These are phyloP conservation scores for Zygotorulaspora mrakii DNA, from an alignment of 1,139 yeast genomes.

Conservation along the genomic window DNA sequence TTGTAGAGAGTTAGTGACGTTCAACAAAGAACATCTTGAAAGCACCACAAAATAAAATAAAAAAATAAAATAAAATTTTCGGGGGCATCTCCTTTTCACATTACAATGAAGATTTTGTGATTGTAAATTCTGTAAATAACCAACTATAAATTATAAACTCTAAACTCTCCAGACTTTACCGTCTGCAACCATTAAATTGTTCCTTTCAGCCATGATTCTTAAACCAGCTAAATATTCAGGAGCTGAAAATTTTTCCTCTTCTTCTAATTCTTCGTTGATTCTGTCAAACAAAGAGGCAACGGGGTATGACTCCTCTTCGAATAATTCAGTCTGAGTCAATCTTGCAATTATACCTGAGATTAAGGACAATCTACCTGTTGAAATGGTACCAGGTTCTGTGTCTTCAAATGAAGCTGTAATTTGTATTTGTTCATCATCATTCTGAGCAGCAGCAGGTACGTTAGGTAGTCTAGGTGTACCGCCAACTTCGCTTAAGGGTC, in stretches of 20 bases:
- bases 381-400: slow-evolving; percentile 40
- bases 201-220: slow-evolving; percentile 49
- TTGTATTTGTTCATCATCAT: slow-evolving; percentile 30
- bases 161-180: slow-evolving; percentile 57
- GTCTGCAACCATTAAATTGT: slow-evolving; percentile 58
- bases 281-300: slow-evolving; percentile 43
- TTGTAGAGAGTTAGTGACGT: no score
- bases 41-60: no score
- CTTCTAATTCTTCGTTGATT: slow-evolving; percentile 52
- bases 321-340: slow-evolving; percentile 46
- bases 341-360: slow-evolving; percentile 48
- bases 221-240: slow-evolving; percentile 56
- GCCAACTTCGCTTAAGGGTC: slow-evolving; percentile 28
- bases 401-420: slow-evolving; percentile 29
- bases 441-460: slow-evolving; percentile 34
- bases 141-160: neutral
- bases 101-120: no score
- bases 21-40: no score
- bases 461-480: slow-evolving; percentile 25
- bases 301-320: slow-evolving; percentile 49
- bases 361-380: slow-evolving; percentile 47
- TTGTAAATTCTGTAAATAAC: no score
- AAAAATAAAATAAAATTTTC: no score
- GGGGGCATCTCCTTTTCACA: no score
- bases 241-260: slow-evolving; percentile 55